Evolutionary conservation across 441 rosid genomes (phyloP).

Genomic region (Manihot esculenta): DNA sequence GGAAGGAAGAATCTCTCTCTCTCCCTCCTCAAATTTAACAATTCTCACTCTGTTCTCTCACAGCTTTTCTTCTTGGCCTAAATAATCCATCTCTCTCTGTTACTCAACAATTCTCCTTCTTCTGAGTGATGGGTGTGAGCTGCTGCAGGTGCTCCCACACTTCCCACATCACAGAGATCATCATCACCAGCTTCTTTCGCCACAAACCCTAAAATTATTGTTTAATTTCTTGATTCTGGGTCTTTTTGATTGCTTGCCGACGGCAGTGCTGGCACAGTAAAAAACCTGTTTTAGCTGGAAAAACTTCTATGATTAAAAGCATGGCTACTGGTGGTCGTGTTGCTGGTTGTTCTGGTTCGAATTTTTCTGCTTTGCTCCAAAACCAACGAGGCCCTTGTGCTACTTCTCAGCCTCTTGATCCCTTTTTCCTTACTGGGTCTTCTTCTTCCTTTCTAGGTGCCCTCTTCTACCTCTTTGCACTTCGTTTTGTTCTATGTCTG

Average conservation of each 20-base stretch:
- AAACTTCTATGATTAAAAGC: background rate
- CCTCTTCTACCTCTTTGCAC: background rate
- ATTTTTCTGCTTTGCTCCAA: slow-evolving; percentile 43
- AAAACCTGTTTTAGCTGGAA: slow-evolving; percentile 8
- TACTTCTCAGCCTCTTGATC: slow-evolving; percentile 36
- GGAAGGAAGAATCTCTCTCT: background rate
- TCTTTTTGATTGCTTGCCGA: background rate
- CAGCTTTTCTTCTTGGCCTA: background rate
- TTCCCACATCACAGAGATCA: slow-evolving; percentile 73
- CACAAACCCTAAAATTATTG: slow-evolving; percentile 40
- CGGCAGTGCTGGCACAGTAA: slow-evolving; percentile 29
- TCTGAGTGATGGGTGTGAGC: slow-evolving; percentile 70
- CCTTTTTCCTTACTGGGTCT: slow-evolving; percentile 51
- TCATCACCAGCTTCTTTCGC: slow-evolving; percentile 82
- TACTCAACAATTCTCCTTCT: slow-evolving; percentile 11
- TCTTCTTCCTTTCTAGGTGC: slow-evolving; percentile 55
- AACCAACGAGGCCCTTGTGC: slow-evolving; percentile 33
- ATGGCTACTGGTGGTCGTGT: slow-evolving; percentile 43
- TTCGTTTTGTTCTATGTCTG: background rate
- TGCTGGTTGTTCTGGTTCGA: slow-evolving; percentile 29
- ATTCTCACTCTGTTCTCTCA: background rate
- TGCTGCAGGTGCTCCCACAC: slow-evolving; percentile 56
- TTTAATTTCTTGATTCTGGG: background rate
- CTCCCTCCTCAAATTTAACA: background rate
- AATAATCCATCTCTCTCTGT: background rate